Conservation (phyloP, 768 basidiomycete genomes). For the Termitomyces sp. region DNA sequence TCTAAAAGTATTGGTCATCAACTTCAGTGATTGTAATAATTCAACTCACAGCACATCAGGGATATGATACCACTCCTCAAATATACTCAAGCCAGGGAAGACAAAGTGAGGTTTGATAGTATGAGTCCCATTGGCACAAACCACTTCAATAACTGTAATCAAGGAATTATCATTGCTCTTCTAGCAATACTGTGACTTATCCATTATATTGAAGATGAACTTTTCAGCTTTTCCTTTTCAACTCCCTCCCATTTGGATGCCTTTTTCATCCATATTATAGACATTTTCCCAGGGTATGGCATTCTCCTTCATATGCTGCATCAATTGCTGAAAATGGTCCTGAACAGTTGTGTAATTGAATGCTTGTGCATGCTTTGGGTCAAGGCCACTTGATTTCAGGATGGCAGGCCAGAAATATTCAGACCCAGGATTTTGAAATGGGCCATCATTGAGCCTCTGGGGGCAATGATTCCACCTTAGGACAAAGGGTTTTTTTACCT, state of each 20-base stretch:
- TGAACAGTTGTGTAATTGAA: slow-evolving; percentile 30
- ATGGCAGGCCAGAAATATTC: neutral
- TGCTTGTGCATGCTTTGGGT: slow-evolving; percentile 28
- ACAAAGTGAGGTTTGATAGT: too few relatives aligned
- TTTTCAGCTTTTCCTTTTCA: slow-evolving; percentile 18
- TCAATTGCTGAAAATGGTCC: slow-evolving; percentile 22
- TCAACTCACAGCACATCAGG: too few relatives aligned
- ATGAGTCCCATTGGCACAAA: too few relatives aligned
- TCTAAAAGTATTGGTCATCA: neutral
- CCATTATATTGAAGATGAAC: slow-evolving; percentile 16
- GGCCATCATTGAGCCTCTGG: too few relatives aligned
- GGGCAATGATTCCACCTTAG: neutral
- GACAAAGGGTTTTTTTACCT: neutral
- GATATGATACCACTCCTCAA: neutral
- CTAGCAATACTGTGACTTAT: neutral
- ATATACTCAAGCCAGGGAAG: too few relatives aligned
- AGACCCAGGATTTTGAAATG: too few relatives aligned
- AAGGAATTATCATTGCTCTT: neutral
- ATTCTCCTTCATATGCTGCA: slow-evolving; percentile 17
- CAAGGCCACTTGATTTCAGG: slow-evolving; percentile 20
- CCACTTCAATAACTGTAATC: neutral
- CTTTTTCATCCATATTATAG: slow-evolving; percentile 5
- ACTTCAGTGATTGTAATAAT: neutral
- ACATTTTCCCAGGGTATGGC: slow-evolving; percentile 27
- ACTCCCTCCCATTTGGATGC: neutral